phyloP scores from a whole-genome alignment of 1,284 basidiomycete species.

The Puccinia triticina region DNA sequence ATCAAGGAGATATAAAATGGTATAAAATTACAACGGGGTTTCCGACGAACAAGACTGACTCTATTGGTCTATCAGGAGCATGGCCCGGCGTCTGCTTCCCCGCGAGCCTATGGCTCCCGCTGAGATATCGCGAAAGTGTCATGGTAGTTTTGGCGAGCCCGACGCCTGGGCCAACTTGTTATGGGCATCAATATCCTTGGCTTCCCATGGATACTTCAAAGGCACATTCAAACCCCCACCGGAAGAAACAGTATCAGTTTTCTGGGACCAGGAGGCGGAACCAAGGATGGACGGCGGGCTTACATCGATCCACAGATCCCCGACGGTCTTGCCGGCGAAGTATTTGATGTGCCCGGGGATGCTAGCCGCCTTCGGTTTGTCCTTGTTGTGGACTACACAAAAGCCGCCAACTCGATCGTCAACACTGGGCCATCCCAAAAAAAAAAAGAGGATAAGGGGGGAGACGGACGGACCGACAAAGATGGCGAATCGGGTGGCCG shows the following conservation, averaged over 20 bases:
- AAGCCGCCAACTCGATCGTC: neutral
- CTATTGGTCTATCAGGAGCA: neutral
- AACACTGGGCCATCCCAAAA: neutral
- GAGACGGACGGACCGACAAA: slow-evolving; percentile 68
- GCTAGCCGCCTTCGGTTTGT: slow-evolving; percentile 76
- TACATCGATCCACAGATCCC: slow-evolving; percentile 49
- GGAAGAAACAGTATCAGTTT: neutral
- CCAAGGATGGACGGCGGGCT: neutral
- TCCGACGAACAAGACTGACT: neutral
- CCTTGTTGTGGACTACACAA: slow-evolving; percentile 80
- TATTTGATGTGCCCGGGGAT: slow-evolving; percentile 72
- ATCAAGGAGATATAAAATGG: neutral
- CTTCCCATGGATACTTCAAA: slow-evolving; percentile 51
- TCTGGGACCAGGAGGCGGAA: neutral
- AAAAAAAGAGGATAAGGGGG: neutral
- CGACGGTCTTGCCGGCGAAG: slow-evolving; percentile 56
- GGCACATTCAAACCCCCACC: neutral
- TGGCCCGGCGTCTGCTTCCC: neutral
- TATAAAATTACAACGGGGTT: slow-evolving; percentile 1
- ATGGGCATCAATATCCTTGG: slow-evolving; percentile 49
- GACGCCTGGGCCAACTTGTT: slow-evolving; percentile 24
- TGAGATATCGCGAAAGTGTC: neutral
- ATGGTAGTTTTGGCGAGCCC: neutral
- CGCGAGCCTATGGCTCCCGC: neutral
- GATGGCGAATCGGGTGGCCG: slow-evolving; percentile 74